Evolutionary conservation across 2,329 filamentous ascomycete species (phyloP).

Genomic region (Dothiorella sarmentorum): DNA sequence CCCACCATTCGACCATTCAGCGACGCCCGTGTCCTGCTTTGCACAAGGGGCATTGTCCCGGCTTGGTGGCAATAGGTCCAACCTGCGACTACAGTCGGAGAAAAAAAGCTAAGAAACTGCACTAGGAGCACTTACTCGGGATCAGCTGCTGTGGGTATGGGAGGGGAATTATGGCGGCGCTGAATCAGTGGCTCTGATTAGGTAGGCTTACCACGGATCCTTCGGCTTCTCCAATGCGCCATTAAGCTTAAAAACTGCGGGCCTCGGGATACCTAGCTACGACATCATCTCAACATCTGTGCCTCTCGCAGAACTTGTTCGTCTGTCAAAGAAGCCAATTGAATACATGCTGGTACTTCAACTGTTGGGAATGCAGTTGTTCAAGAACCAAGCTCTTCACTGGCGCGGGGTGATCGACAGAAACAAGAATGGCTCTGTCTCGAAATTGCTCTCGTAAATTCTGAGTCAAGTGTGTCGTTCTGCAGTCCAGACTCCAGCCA

Average conservation of each 20-base stretch:
- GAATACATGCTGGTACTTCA: not conserved
- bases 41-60: not conserved
- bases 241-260: constrained; percentile 13
- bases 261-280: not conserved
- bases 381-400: not conserved
- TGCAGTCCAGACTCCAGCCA: not conserved
- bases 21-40: not conserved
- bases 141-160: not conserved
- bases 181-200: not conserved
- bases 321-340: not conserved
- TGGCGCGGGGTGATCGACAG: not conserved
- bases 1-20: constrained; percentile 10
- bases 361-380: not conserved
- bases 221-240: not conserved
- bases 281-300: not conserved
- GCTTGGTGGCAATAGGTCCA: not conserved
- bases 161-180: not conserved
- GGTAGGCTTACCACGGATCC: not conserved
- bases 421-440: not conserved
- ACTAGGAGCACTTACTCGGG: not conserved
- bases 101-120: not conserved
- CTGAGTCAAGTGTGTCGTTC: not conserved
- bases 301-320: not conserved
- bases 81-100: not conserved
- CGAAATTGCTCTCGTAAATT: not conserved